phyloP scores from a whole-genome alignment of 495 filamentous ascomycete species.

The Xylaria intraflava region DNA sequence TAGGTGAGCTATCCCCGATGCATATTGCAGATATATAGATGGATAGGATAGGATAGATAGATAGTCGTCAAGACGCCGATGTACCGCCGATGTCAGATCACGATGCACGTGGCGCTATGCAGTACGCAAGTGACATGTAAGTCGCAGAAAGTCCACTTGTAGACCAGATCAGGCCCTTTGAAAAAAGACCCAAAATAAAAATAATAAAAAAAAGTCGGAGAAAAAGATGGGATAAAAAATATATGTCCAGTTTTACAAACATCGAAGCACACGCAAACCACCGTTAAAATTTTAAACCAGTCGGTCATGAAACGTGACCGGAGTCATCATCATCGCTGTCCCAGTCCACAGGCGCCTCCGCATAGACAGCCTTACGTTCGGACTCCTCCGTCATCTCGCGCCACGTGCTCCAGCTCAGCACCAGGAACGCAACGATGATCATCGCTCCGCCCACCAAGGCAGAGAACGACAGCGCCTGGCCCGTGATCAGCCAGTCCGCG shows the following conservation, averaged over 20 bases:
- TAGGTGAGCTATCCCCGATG: too few relatives aligned
- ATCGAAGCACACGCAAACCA: not conserved
- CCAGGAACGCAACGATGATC: slow-evolving; percentile 77
- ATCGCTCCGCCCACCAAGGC: slow-evolving; percentile 76
- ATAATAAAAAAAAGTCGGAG: not conserved
- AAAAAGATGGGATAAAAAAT: not conserved
- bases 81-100: not conserved
- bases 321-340: slow-evolving; percentile 22
- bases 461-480: slow-evolving; percentile 62
- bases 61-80: not conserved
- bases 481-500: slow-evolving; percentile 79
- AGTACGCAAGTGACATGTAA: not conserved
- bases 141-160: too few relatives aligned
- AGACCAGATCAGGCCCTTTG: too few relatives aligned
- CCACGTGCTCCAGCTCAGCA: slow-evolving; percentile 87
- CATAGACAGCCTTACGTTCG: slow-evolving; percentile 26
- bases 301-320: not conserved
- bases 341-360: slow-evolving; percentile 18
- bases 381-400: slow-evolving; percentile 77
- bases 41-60: not conserved
- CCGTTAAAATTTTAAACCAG: not conserved
- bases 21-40: not conserved
- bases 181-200: not conserved
- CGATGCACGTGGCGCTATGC: not conserved
- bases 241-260: not conserved